Conservation (phyloP, 2,329 filamentous ascomycete species). For the Pseudopyricularia cyperi region DNA sequence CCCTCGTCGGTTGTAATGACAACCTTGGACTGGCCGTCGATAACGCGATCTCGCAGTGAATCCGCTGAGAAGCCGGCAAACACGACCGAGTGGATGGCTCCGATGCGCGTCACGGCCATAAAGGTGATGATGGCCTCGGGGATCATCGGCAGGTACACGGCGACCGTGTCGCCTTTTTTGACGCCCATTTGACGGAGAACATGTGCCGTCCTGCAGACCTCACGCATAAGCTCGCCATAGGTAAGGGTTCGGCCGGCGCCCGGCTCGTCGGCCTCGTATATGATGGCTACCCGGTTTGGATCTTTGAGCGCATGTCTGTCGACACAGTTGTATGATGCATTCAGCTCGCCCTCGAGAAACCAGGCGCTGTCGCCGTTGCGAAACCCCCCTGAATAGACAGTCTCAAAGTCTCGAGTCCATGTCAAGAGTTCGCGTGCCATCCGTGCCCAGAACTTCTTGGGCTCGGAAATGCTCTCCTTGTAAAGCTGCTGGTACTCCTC, state of each 20-base stretch:
- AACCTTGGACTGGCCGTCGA: slow-evolving; percentile 81
- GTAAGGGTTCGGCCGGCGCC: slow-evolving; percentile 78
- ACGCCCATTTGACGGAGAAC: slow-evolving; percentile 92
- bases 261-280: slow-evolving; percentile 95
- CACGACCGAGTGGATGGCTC: slow-evolving; percentile 91
- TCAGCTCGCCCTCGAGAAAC: slow-evolving; percentile 89
- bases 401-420: slow-evolving; percentile 87
- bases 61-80: slow-evolving; percentile 97
- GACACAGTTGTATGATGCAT: slow-evolving; percentile 94
- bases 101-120: slow-evolving; percentile 82
- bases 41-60: slow-evolving; percentile 86
- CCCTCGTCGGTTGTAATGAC: slow-evolving; percentile 97
- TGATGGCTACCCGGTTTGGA: slow-evolving; percentile 87
- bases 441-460: slow-evolving; percentile 79
- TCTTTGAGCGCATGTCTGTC: slow-evolving; percentile 94
- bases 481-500: slow-evolving; percentile 57
- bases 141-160: slow-evolving; percentile 97
- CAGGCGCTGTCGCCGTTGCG: slow-evolving; percentile 74
- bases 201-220: slow-evolving; percentile 80
- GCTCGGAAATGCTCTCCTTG: slow-evolving; percentile 79
- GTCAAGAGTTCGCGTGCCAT: slow-evolving; percentile 79
- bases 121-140: slow-evolving; percentile 88
- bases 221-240: slow-evolving; percentile 82
- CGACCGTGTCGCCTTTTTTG: slow-evolving; percentile 92
- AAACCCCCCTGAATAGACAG: slow-evolving; percentile 68